phyloP scores from a whole-genome alignment of 1,284 basidiomycete species.

The Ustilago hordei region DNA sequence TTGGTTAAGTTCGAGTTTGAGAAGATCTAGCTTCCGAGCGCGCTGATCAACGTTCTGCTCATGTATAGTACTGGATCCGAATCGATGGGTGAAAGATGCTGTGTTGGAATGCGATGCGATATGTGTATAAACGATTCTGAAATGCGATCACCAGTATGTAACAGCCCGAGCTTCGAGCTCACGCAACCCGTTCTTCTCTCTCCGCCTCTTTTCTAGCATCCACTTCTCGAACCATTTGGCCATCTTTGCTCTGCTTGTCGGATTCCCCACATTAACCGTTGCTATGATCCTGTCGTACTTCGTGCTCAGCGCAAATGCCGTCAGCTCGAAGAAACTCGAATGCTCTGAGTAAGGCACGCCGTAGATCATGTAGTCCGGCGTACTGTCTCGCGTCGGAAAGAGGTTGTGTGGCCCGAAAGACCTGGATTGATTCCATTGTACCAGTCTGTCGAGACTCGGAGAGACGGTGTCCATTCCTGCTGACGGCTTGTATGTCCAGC shows the following conservation, averaged over 20 bases:
- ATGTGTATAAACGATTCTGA: not conserved
- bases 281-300: slow-evolving; percentile 88
- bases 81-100: not conserved
- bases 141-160: slow-evolving; percentile 47
- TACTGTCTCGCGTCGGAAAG: slow-evolving; percentile 79
- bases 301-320: slow-evolving; percentile 82
- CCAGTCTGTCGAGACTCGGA: slow-evolving; percentile 60
- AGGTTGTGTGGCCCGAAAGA: slow-evolving; percentile 79
- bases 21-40: slow-evolving; percentile 11
- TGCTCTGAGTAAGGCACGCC: slow-evolving; percentile 95
- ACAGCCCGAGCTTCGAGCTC: slow-evolving; percentile 35
- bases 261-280: slow-evolving; percentile 91
- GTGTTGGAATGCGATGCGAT: slow-evolving; percentile 7
- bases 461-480: slow-evolving; percentile 74
- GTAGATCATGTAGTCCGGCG: slow-evolving; percentile 77
- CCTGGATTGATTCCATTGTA: slow-evolving; percentile 77
- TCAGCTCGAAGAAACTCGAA: slow-evolving; percentile 78
- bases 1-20: slow-evolving; percentile 49
- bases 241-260: slow-evolving; percentile 72
- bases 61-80: not conserved
- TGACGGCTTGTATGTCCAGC: slow-evolving; percentile 86
- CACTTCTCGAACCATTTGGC: slow-evolving; percentile 65
- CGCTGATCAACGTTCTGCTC: not conserved
- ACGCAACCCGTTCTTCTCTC: slow-evolving; percentile 35
- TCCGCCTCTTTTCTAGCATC: slow-evolving; percentile 52